Evolutionary conservation across 108 stramenopile genomes (phyloP), one percentile per base, ranked within the genome.

Genomic region (Skeletonema grethae): DNA sequence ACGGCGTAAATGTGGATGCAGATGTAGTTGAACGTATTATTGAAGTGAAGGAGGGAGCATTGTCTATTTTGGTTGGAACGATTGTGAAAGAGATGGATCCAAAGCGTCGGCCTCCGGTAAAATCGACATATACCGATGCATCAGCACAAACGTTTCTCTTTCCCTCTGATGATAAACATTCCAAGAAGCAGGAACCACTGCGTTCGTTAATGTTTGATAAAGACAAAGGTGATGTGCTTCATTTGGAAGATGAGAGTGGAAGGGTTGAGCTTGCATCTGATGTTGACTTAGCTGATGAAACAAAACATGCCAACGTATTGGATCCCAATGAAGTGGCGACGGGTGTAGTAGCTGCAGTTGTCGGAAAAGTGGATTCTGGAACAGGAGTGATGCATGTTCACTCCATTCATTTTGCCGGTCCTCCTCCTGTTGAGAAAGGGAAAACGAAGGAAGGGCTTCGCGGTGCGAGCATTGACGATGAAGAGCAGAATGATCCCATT

Each of bases 231-330:
- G 92, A 95, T 71, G 69, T 77, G 16, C 72, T 92, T 24, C 81
- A 82, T 65, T 61, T 95, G 63, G 94, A 95, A 80, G 94, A 95
- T 73, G 90, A 92, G 57, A 86, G 82, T 65, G 94, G 94, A 13
- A 88, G 94, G 43, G 90, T 92, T 12, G 79, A 70, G 65, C 70
- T 90, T 34, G 15, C 56, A 36, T 39, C 80, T 7, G 79, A 77
- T 25, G 68, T 7, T 10, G 53, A 12, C 25, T 62, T 1, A 28
- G 62, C 35, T 9, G 62, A 46, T 24, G 74, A 69, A 24, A 50
- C 38, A 34, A 46, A 65, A 25, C 39, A 66, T 66, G 36, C 31
- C 30, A 48, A 63, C 20, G 45, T 53, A 11, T 58, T 79, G 57
- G 78, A 72, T 48, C 66, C 78, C 1, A 82, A 90, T 63, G 55